These are phyloP conservation scores for Avena sativa DNA, from an alignment of 176 grass and related monocot genomes.

Conservation along the genomic window DNA sequence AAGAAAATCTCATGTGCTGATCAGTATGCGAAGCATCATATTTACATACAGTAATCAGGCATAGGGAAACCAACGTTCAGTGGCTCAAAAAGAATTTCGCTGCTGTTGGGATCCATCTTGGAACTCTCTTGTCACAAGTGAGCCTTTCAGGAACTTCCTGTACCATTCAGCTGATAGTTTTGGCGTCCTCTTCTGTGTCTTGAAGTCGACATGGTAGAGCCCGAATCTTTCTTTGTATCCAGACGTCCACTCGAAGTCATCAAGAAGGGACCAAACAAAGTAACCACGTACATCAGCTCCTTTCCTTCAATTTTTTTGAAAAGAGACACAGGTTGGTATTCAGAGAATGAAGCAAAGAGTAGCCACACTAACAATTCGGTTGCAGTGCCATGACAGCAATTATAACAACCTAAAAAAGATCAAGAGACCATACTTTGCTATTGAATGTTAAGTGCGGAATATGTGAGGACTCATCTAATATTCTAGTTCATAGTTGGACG, in stretches of 20 bases:
- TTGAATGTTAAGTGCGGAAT: neutral
- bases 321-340: neutral
- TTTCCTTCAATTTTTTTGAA: slow-evolving; percentile 44
- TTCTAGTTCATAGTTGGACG: neutral
- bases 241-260: slow-evolving; percentile 61
- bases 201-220: slow-evolving; percentile 67
- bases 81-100: neutral
- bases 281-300: slow-evolving; percentile 74
- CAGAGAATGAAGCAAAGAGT: neutral
- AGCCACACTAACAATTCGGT: neutral
- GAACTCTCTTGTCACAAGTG: neutral
- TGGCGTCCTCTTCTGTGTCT: slow-evolving; percentile 51
- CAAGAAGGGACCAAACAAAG: slow-evolving; percentile 72
- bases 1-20: neutral
- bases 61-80: no score
- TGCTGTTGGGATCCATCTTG: neutral
- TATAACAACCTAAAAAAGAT: neutral
- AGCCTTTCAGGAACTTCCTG: slow-evolving; percentile 53
- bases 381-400: neutral
- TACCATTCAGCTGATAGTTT: slow-evolving; percentile 64
- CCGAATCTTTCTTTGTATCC: slow-evolving; percentile 55
- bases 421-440: neutral
- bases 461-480: neutral
- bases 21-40: neutral
- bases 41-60: neutral